A percentile compares a stretch with the other conserved stretches of the same genome.
Evolutionary conservation across 202 grass and related monocot genomes (phyloP).

Genomic region (Setaria viridis): DNA sequence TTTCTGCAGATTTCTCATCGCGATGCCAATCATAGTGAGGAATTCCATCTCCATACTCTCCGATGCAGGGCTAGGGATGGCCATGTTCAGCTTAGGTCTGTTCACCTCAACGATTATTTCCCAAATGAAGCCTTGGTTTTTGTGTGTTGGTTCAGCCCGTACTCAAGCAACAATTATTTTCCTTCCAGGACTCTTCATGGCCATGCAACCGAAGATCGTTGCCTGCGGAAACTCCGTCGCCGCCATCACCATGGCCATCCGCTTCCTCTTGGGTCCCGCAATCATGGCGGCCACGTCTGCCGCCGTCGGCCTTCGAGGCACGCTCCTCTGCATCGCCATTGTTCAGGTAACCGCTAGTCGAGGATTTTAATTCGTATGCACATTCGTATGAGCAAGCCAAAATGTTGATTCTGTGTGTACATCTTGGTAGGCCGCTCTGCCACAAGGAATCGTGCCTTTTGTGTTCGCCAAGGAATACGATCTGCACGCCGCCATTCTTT

Average conservation of each 20-base stretch:
- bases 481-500: slow-evolving; percentile 66
- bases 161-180: neutral
- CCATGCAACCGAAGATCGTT: slow-evolving; percentile 79
- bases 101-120: neutral
- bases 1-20: slow-evolving; percentile 66
- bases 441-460: slow-evolving; percentile 86
- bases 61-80: slow-evolving; percentile 87
- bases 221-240: slow-evolving; percentile 70
- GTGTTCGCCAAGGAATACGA: slow-evolving; percentile 88
- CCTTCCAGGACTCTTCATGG: slow-evolving; percentile 89
- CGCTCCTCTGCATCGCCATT: slow-evolving; percentile 79
- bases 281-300: slow-evolving; percentile 73
- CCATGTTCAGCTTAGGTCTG: slow-evolving; percentile 91
- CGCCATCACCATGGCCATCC: slow-evolving; percentile 60
- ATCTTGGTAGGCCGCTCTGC: slow-evolving; percentile 60
- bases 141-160: neutral
- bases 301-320: slow-evolving; percentile 67
- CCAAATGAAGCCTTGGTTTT: neutral
- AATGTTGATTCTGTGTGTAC: neutral
- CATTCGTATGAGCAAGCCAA: neutral
- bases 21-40: slow-evolving; percentile 68
- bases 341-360: slow-evolving; percentile 52
- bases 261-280: slow-evolving; percentile 72
- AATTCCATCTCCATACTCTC: slow-evolving; percentile 94
- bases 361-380: neutral